phyloP scores from a whole-genome alignment of 2,329 filamentous ascomycete species.

The Sporothrix mexicana region DNA sequence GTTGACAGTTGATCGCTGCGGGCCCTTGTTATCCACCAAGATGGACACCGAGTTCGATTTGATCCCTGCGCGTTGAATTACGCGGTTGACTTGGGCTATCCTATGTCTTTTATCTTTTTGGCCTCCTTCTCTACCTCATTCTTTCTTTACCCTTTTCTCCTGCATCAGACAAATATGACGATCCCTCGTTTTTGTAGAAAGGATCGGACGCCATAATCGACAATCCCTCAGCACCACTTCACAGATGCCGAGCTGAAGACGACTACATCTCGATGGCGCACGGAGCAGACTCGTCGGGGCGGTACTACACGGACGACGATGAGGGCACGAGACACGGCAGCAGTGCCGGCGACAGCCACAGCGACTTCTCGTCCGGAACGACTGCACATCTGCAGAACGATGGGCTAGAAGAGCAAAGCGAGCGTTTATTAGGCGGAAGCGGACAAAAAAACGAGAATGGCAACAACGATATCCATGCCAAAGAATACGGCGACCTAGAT shows the following conservation, averaged over 20 bases:
- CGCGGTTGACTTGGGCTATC: neutral
- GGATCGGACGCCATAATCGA: neutral
- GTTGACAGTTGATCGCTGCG: neutral
- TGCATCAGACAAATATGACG: neutral
- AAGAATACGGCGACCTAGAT: neutral
- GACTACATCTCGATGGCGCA: neutral
- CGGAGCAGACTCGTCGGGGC: neutral
- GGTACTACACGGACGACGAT: constrained; percentile 13
- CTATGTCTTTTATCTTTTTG: neutral
- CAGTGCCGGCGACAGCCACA: neutral
- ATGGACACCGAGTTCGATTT: neutral
- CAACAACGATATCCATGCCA: neutral
- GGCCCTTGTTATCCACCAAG: constrained; percentile 5
- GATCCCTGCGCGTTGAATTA: constrained; percentile 3
- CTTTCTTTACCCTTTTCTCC: neutral
- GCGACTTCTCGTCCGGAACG: neutral
- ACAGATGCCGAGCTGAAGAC: constrained; percentile 9
- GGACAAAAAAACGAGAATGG: neutral
- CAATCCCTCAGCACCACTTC: neutral
- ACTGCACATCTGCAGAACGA: neutral
- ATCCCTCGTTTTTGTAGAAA: neutral
- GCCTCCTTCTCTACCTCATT: neutral
- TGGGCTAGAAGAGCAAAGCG: neutral
- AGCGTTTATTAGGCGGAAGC: neutral
- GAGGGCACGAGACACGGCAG: neutral